Evolutionary conservation across 2,329 filamentous ascomycete species (phyloP).

Genomic region (Biscogniauxia marginata): DNA sequence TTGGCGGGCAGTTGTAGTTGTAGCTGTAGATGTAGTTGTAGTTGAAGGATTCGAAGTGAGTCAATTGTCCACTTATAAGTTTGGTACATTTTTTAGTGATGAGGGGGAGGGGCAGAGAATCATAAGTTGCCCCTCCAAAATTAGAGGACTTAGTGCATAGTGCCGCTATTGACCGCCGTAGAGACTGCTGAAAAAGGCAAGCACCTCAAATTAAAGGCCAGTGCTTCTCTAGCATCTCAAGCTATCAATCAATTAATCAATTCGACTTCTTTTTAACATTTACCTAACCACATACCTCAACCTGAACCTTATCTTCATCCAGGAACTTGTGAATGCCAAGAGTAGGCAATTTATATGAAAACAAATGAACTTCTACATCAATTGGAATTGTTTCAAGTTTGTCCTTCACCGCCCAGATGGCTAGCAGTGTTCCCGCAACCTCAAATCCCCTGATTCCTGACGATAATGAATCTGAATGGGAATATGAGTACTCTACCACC

Average conservation of each 20-base stretch:
- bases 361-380: constrained; percentile 22
- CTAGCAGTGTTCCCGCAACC: constrained; percentile 16
- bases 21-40: too few relatives aligned
- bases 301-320: too few relatives aligned
- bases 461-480: constrained; percentile 60
- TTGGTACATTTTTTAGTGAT: constrained; percentile 14
- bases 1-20: background rate
- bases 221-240: background rate
- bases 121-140: constrained; percentile 26
- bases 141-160: constrained; percentile 3
- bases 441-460: constrained; percentile 22
- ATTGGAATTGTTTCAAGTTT: constrained; percentile 10
- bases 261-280: too few relatives aligned
- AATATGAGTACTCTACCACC: constrained; percentile 64
- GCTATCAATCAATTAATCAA: too few relatives aligned
- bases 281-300: too few relatives aligned
- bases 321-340: too few relatives aligned
- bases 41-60: constrained; percentile 14
- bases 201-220: constrained; percentile 10
- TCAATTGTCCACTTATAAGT: constrained; percentile 17
- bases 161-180: constrained; percentile 26
- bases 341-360: background rate
- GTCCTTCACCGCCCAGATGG: constrained; percentile 25
- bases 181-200: constrained; percentile 19
- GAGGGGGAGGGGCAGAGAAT: constrained; percentile 24